phyloP scores from a whole-genome alignment of 2,329 filamentous ascomycete species.

The Dactylellina drechsleri region DNA sequence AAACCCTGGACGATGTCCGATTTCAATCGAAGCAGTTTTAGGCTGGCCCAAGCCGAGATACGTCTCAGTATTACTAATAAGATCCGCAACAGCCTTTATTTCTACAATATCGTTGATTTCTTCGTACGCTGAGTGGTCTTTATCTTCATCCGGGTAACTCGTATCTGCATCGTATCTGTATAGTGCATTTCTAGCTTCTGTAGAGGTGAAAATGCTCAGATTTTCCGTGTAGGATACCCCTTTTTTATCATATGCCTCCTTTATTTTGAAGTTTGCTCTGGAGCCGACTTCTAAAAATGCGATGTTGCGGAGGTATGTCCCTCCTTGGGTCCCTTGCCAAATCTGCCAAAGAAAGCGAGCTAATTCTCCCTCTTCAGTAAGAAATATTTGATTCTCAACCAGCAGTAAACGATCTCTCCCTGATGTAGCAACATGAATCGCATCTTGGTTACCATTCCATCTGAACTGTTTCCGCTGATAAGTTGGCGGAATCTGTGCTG shows the following conservation, averaged over 20 bases:
- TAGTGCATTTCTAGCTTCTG: background rate
- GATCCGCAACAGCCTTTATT: background rate
- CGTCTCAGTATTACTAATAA: background rate
- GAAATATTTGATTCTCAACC: background rate
- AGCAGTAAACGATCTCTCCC: background rate
- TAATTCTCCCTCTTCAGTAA: background rate
- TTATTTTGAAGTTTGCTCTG: background rate
- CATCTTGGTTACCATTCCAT: background rate
- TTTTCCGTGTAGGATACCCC: background rate
- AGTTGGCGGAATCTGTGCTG: background rate
- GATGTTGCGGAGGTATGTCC: background rate
- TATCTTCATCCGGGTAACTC: background rate
- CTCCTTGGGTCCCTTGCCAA: background rate
- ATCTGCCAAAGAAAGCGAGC: background rate
- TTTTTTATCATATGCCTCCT: background rate
- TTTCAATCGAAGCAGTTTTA: background rate
- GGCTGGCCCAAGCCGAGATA: background rate
- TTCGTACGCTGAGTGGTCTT: background rate
- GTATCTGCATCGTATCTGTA: background rate
- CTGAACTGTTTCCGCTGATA: background rate
- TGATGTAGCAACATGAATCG: background rate
- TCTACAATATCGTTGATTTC: background rate
- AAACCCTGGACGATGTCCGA: background rate
- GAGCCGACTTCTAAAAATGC: background rate
- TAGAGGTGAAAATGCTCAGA: background rate